Percentiles rank a stretch among this genome's conserved stretches.
Conservation (phyloP, 192 early-diverging fungal genomes). For the Dimargaris cristalligena region DNA sequence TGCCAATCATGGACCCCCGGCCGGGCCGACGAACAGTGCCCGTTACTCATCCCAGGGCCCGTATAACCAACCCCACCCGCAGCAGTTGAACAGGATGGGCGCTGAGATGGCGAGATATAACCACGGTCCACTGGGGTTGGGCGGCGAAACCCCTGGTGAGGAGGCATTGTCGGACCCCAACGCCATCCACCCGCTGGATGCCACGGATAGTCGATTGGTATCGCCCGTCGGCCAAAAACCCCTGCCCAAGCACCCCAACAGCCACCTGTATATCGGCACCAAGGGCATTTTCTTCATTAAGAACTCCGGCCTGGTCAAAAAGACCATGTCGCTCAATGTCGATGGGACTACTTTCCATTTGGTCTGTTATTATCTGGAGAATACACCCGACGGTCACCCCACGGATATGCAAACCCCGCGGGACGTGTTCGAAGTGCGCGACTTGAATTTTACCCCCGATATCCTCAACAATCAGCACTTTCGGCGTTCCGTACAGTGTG, state of each 20-base stretch:
- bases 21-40: too few relatives aligned
- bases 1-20: neutral
- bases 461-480: neutral
- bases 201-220: neutral
- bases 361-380: neutral
- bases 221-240: neutral
- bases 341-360: neutral
- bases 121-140: neutral
- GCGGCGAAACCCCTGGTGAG: neutral
- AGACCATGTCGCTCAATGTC: conserved; percentile 59
- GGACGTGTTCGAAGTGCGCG: neutral
- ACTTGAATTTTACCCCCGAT: neutral
- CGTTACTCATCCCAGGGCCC: too few relatives aligned
- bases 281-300: conserved; percentile 30
- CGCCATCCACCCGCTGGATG: neutral
- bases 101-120: neutral
- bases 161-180: neutral
- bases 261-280: conserved; percentile 15
- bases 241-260: neutral
- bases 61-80: conserved; percentile 17
- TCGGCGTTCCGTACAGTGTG: neutral
- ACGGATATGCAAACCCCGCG: neutral
- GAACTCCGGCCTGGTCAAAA: conserved; percentile 50
- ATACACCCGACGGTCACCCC: neutral
- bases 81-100: neutral